phyloP scores from a whole-genome alignment of 495 filamentous ascomycete species.

The Usnea hakonensis region DNA sequence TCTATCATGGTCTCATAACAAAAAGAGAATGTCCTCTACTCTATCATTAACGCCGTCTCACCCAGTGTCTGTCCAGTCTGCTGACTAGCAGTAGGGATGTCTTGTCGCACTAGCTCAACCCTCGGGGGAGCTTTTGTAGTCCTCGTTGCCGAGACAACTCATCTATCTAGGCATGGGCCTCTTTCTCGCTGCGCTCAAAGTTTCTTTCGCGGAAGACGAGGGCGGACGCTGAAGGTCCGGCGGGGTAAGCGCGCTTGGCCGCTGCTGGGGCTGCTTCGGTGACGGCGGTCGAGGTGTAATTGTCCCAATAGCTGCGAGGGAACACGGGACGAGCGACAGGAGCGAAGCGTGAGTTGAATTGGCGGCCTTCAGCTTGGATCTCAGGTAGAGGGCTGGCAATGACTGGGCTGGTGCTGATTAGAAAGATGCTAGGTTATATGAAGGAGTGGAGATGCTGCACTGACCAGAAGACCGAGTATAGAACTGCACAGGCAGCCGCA shows the following conservation, averaged over 20 bases:
- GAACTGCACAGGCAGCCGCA: conserved; percentile 16
- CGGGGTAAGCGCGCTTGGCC: background rate
- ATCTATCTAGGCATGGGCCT: background rate
- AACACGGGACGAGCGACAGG: conserved; percentile 18
- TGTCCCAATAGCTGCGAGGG: conserved; percentile 17
- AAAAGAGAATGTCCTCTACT: background rate
- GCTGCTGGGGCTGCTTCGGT: conserved; percentile 1
- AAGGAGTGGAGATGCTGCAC: background rate
- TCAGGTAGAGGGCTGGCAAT: conserved; percentile 12
- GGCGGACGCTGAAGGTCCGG: conserved; percentile 5
- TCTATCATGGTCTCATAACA: conserved; percentile 4
- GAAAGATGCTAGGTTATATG: background rate
- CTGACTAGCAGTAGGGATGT: background rate
- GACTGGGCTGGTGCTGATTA: conserved; percentile 8
- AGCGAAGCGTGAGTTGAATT: conserved; percentile 18
- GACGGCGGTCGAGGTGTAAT: conserved; percentile 3
- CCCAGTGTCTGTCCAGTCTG: background rate
- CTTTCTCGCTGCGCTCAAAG: background rate
- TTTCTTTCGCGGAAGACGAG: background rate
- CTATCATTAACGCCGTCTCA: background rate
- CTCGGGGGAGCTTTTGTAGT: background rate
- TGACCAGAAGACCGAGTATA: conserved; percentile 18
- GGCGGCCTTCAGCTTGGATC: conserved; percentile 18
- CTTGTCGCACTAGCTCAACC: background rate
- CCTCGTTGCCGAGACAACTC: background rate